Evolutionary conservation across 345 rosid genomes (phyloP), one percentile per base, ranked within the genome.

Genomic region (Eutrema yunnanense): DNA sequence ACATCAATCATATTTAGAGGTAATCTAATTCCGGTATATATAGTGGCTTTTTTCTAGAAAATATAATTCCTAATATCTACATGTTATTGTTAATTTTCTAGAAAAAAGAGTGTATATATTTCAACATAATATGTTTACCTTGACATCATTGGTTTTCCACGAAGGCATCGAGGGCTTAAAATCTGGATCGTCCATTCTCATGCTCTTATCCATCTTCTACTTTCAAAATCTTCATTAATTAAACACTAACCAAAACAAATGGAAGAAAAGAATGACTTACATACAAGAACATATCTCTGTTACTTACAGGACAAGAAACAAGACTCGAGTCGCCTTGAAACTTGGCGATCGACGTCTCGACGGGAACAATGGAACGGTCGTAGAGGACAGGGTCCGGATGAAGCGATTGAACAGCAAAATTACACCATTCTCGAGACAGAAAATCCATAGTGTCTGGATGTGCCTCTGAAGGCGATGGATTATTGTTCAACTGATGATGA

Each of bases 381-480:
- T 71, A 74, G 16, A 74, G 43, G 36, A 76, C 13, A 12, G 69
- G 69, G 6, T 82, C 83, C 1, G 97, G 89, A 38, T 89, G 92
- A 13, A 89, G 86, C 52, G 97, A 79, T 62, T 89, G 92, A 62
- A 94, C 89, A 9, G 97, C 96, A 50, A 94, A 89, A 73, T 88
- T 80, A 75, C 97, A 94, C 98, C 97, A 94, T 32, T 95, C 79
- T 8, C 77, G 72, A 6, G 98, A 94, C 36, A 91, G 93, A 78
- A 91, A 91, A 74, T 91, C 98, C 96, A 94, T 82, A 9, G 93
- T 76, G 43, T 94, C 96, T 12, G 93, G 96, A 76, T 87, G 92
- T 81, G 97, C 93, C 65, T 91, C 96, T 8, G 97, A 88, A 33
- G 90, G 96, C 3, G 85, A 70, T 38, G 82, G 73, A 47, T 78